These are phyloP conservation scores for Bonia amplexicaulis DNA, from an alignment of 176 grass and related monocot species.

Conservation along the genomic window DNA sequence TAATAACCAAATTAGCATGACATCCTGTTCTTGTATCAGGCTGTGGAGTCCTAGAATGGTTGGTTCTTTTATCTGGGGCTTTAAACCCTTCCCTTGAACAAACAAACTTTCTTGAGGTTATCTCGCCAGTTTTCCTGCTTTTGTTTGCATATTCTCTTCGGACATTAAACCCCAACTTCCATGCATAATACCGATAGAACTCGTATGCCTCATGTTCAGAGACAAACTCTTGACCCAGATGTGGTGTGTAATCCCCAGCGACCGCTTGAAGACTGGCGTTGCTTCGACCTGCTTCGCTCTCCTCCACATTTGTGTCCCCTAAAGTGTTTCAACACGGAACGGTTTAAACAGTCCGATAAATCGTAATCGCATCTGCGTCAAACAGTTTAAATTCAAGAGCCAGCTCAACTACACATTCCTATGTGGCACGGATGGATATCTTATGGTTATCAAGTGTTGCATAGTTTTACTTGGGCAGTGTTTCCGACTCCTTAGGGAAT, in stretches of 20 bases:
- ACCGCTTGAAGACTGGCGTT: background rate
- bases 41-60: conserved; percentile 42
- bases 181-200: conserved; percentile 51
- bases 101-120: conserved; percentile 50
- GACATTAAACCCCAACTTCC: conserved; percentile 47
- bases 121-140: conserved; percentile 37
- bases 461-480: background rate
- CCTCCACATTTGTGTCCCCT: background rate
- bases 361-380: background rate
- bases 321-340: background rate
- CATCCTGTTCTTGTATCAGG: conserved; percentile 57
- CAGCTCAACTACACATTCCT: background rate
- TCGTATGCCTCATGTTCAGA: conserved; percentile 49
- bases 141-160: conserved; percentile 52
- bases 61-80: conserved; percentile 47
- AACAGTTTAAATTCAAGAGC: background rate
- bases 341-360: background rate
- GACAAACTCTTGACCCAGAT: conserved; percentile 38
- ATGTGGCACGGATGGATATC: background rate
- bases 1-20: conserved; percentile 49
- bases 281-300: background rate
- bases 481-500: background rate
- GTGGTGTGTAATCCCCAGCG: conserved; percentile 12
- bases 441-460: background rate
- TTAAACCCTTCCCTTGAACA: conserved; percentile 61